Percentiles rank a stretch among this genome's conserved stretches.
These are phyloP conservation scores for Fomitopsis pulvina DNA, from an alignment of 768 basidiomycete species.

Conservation along the genomic window DNA sequence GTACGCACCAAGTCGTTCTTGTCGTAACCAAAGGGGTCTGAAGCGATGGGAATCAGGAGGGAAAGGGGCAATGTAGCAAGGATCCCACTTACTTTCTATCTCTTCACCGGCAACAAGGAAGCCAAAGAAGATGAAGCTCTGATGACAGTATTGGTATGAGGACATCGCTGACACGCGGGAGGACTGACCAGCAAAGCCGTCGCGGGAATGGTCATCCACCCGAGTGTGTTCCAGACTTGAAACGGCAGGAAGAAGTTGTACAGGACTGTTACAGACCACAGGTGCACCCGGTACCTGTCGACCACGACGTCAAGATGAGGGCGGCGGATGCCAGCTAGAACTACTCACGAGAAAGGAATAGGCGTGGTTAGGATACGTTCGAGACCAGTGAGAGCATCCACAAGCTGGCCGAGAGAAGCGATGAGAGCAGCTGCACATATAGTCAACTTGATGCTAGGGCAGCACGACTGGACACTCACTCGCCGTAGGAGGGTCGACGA, in stretches of 20 bases:
- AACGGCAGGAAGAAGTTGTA: conserved; percentile 61
- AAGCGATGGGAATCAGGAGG: background rate
- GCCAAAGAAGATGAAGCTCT: conserved; percentile 69
- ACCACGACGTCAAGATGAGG: background rate
- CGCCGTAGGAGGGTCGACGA: conserved; percentile 51
- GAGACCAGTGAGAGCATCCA: conserved; percentile 60
- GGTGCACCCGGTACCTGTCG: conserved; percentile 55
- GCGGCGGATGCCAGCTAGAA: background rate
- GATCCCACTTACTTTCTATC: conserved; percentile 52
- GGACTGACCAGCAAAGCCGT: conserved; percentile 43
- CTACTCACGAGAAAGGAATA: conserved; percentile 63
- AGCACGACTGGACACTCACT: conserved; percentile 33
- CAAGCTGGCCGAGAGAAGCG: conserved; percentile 43
- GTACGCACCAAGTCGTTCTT: conserved; percentile 59
- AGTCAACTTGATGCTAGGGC: background rate
- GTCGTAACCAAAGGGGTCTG: conserved; percentile 54
- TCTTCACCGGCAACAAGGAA: conserved; percentile 71
- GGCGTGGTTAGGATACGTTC: conserved; percentile 73
- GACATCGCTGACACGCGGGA: background rate
- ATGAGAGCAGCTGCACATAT: conserved; percentile 37
- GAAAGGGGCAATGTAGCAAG: background rate
- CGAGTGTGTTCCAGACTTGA: conserved; percentile 49
- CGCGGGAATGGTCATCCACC: conserved; percentile 61
- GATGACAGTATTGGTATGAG: background rate
- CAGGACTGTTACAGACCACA: conserved; percentile 58